phyloP scores from a whole-genome alignment of 495 filamentous ascomycete species.

The Patellaria atrata region DNA sequence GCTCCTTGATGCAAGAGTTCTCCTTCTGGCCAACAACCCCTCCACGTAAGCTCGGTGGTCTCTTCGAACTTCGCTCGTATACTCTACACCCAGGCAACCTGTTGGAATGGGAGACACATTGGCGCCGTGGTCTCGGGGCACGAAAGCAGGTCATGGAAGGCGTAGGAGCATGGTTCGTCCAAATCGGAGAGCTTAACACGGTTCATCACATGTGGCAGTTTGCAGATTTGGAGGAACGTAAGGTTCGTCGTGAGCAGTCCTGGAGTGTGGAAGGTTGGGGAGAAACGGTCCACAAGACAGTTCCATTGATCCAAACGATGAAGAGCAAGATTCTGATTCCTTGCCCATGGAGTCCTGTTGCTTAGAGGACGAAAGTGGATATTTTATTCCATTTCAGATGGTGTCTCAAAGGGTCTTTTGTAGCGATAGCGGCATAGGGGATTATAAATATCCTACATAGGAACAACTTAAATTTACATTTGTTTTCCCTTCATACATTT shows the following conservation, averaged over 20 bases:
- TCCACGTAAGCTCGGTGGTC: constrained; percentile 73
- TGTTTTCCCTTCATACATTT: too few species aligned
- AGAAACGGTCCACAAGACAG: constrained; percentile 96
- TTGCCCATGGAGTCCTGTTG: constrained; percentile 91
- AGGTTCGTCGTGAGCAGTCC: constrained; percentile 80
- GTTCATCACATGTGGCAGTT: constrained; percentile 99
- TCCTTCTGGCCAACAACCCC: constrained; percentile 97
- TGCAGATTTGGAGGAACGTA: constrained; percentile 86
- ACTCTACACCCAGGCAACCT: constrained; percentile 91
- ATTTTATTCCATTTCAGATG: not conserved
- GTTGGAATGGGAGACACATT: constrained; percentile 96
- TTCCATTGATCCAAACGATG: constrained; percentile 93
- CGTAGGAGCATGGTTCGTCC: constrained; percentile 96
- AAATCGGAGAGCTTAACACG: constrained; percentile 93
- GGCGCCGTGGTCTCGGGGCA: constrained; percentile 82
- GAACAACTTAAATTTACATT: too few species aligned
- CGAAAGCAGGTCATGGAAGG: constrained; percentile 95
- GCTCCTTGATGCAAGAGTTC: constrained; percentile 97
- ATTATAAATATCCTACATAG: too few species aligned
- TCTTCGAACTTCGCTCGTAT: constrained; percentile 96
- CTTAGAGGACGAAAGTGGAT: constrained; percentile 29
- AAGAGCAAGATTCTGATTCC: constrained; percentile 85
- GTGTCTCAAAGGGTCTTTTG: not conserved
- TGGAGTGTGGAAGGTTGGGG: constrained; percentile 95
- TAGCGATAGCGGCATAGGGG: too few species aligned